A percentile compares a stretch with the other conserved stretches of the same genome.
phyloP scores from a whole-genome alignment of 768 basidiomycete species.

The Cantharellus cinnabarinus region DNA sequence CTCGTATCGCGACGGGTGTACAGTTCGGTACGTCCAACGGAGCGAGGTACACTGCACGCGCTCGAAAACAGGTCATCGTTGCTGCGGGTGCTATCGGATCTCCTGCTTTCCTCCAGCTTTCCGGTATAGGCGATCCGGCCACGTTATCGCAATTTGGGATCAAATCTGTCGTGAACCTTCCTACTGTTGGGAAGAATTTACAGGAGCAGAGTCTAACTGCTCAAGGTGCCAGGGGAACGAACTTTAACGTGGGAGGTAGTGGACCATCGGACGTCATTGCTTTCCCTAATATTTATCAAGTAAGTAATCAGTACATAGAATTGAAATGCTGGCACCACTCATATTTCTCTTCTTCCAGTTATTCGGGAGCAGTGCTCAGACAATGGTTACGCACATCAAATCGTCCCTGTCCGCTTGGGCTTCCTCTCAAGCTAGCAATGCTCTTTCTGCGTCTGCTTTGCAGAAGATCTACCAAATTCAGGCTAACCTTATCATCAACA shows the following conservation, averaged over 20 bases:
- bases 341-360: conserved; percentile 1
- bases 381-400: conserved; percentile 17
- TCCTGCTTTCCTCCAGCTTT: conserved; percentile 3
- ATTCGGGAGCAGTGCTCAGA: background rate
- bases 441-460: conserved; percentile 22
- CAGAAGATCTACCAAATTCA: conserved; percentile 27
- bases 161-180: conserved; percentile 5
- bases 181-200: conserved; percentile 7
- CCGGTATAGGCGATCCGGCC: conserved; percentile 7
- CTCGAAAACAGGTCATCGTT: conserved; percentile 5
- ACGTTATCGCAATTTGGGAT: conserved; percentile 3
- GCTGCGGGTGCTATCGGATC: conserved; percentile 5
- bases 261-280: conserved; percentile 32
- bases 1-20: background rate
- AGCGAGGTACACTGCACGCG: background rate
- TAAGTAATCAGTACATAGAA: conserved; percentile 14
- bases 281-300: conserved; percentile 29
- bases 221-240: background rate
- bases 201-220: conserved; percentile 3
- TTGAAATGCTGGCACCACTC: conserved; percentile 9
- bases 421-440: conserved; percentile 22
- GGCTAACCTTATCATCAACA: conserved; percentile 26
- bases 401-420: conserved; percentile 25
- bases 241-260: conserved; percentile 13
- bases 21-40: background rate